These are phyloP conservation scores for Suhomyces bribrorum DNA, from an alignment of 1,139 yeast species.

Conservation along the genomic window DNA sequence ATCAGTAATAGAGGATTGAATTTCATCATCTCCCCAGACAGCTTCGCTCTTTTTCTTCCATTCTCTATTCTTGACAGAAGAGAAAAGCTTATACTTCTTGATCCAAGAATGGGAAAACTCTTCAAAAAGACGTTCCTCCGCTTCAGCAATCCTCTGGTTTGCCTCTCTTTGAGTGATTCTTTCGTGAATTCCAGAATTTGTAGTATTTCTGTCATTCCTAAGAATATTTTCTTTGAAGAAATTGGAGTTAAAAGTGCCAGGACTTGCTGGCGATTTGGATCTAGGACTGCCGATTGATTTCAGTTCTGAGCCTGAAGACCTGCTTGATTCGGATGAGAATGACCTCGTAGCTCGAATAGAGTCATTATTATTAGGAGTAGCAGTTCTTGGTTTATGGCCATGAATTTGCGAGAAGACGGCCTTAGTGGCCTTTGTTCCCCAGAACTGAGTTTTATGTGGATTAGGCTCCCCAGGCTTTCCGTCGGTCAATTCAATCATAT, in stretches of 20 bases:
- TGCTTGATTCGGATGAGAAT: background rate
- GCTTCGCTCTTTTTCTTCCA: slow-evolving; percentile 30
- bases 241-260: background rate
- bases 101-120: slow-evolving; percentile 77
- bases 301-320: background rate
- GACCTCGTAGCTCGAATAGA: background rate
- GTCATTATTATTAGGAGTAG: background rate
- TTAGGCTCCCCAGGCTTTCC: slow-evolving; percentile 2
- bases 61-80: slow-evolving; percentile 23
- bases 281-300: background rate
- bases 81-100: slow-evolving; percentile 31
- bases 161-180: slow-evolving; percentile 26
- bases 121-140: slow-evolving; percentile 35
- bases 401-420: background rate
- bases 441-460: background rate
- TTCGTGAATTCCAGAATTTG: background rate
- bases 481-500: slow-evolving; percentile 14
- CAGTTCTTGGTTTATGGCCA: background rate
- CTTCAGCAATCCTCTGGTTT: slow-evolving; percentile 31
- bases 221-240: slow-evolving; percentile 2
- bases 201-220: background rate
- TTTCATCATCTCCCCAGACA: slow-evolving; percentile 41
- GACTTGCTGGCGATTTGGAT: background rate
- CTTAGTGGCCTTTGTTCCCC: background rate
- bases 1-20: slow-evolving; percentile 31